Evolutionary conservation across 2,329 filamentous ascomycete species (phyloP), one percentile per base, ranked within the genome.

Genomic region (Neophaeococcomyces aloes): DNA sequence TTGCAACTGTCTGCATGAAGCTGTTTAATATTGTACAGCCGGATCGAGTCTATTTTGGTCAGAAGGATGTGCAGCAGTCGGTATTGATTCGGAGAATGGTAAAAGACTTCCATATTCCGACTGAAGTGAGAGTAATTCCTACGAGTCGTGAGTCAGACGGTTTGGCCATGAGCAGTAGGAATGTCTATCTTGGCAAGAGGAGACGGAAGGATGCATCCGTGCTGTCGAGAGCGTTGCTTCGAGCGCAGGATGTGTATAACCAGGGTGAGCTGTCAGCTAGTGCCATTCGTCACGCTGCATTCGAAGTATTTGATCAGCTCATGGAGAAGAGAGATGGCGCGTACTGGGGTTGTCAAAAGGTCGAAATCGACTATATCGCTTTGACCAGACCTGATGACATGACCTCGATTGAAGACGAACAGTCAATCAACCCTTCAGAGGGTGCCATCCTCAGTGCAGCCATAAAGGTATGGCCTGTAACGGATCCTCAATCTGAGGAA

Each of bases 41-140:
- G 3, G 81, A 88, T 45, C 75, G 75, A 34, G 85, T 86, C 4
- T 91, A 94, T 66, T 95, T 98, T 68, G 91, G 91, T 3, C 91
- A 96, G 64, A 98, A 98, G 67, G 91, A 98, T 62, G 79, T 95
- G 15, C 91, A 98, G 69, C 91, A 98, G 66, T 94, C 87, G 0
- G 84, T 94, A 14, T 76, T 98, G 8, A 84, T 98, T 57, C 80
- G 78, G 57, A 78, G 83, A 34, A 79, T 98, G 76, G 83, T 95
- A 25, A 74, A 78, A 53, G 91, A 98, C 62, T 88, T 98, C 53
- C 78, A 87, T 60, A 63, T 96, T 31, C 77, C 84, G 30, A 83
- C 78, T 3, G 69, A 83, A 17, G 78, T 96, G 7, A 72, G 80
- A 25, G 73, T 96, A 42, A 77, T 81, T 4, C 70, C 77, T 1